phyloP scores from a whole-genome alignment of 1,284 basidiomycete species.

The Exsudoporus floridanus region DNA sequence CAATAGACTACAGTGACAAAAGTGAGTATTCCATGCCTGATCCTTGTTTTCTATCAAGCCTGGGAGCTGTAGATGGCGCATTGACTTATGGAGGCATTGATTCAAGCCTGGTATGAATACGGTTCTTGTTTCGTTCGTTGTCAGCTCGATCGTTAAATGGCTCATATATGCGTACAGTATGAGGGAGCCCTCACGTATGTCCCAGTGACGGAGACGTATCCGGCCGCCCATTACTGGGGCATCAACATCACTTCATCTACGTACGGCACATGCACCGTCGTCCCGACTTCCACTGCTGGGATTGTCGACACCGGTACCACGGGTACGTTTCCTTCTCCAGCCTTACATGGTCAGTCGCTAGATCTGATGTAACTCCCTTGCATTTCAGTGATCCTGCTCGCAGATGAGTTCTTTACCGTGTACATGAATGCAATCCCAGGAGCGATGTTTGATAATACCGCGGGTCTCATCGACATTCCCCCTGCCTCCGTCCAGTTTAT shows the following conservation, averaged over 20 bases:
- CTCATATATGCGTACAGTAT: slow-evolving; percentile 8
- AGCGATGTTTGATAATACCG: slow-evolving; percentile 8
- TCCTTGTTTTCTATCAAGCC: not conserved
- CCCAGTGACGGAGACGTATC: slow-evolving; percentile 24
- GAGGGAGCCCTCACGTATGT: slow-evolving; percentile 16
- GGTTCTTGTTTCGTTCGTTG: not conserved
- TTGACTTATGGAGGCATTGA: slow-evolving; percentile 27
- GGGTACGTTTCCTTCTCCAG: slow-evolving; percentile 6
- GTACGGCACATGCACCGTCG: slow-evolving; percentile 14
- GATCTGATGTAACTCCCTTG: not conserved
- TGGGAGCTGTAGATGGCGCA: slow-evolving; percentile 20
- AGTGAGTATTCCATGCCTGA: slow-evolving; percentile 11
- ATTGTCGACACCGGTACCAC: slow-evolving; percentile 19
- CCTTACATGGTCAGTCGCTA: not conserved
- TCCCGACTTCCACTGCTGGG: slow-evolving; percentile 19
- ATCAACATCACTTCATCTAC: slow-evolving; percentile 20
- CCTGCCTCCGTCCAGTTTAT: slow-evolving; percentile 18
- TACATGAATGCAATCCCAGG: slow-evolving; percentile 25
- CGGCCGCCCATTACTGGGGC: slow-evolving; percentile 23
- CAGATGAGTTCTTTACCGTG: slow-evolving; percentile 17
- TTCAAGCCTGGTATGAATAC: slow-evolving; percentile 15
- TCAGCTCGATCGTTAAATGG: not conserved
- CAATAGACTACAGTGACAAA: slow-evolving; percentile 10
- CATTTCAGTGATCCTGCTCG: slow-evolving; percentile 18
- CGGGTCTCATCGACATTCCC: slow-evolving; percentile 24